phyloP scores from a whole-genome alignment of 2,329 filamentous ascomycete genomes.

The Septoria linicola region DNA sequence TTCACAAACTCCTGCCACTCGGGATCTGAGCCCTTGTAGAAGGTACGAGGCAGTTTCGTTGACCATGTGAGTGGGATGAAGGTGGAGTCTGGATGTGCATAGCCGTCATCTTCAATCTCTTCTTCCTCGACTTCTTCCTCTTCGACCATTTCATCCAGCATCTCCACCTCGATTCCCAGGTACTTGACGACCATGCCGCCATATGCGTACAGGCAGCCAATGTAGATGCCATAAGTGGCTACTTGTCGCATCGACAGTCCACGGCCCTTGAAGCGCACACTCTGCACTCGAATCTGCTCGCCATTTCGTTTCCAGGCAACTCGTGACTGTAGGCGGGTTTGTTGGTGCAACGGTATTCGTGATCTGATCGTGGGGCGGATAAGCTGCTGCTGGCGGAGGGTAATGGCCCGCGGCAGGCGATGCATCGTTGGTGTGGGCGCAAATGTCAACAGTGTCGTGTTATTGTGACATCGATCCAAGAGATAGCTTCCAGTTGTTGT shows the following conservation, averaged over 20 bases:
- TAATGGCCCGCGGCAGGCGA: slow-evolving; percentile 32
- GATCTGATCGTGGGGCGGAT: slow-evolving; percentile 14
- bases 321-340: slow-evolving; percentile 17
- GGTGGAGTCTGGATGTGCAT: slow-evolving; percentile 39
- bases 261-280: slow-evolving; percentile 43
- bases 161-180: slow-evolving; percentile 34
- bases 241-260: slow-evolving; percentile 37
- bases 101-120: slow-evolving; percentile 38
- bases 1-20: slow-evolving; percentile 54
- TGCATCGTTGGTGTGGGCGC: slow-evolving; percentile 26
- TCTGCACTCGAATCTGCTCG: slow-evolving; percentile 33
- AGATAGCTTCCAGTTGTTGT: background rate
- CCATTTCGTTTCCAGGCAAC: slow-evolving; percentile 23
- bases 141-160: slow-evolving; percentile 28
- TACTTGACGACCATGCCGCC: slow-evolving; percentile 28
- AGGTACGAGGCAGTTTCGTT: slow-evolving; percentile 42
- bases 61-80: slow-evolving; percentile 53
- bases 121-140: slow-evolving; percentile 29
- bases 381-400: slow-evolving; percentile 31
- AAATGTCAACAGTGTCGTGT: background rate
- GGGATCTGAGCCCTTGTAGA: slow-evolving; percentile 53
- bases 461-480: background rate
- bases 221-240: slow-evolving; percentile 28
- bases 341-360: slow-evolving; percentile 7
- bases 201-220: slow-evolving; percentile 26